These are phyloP conservation scores for Xylogone sp. DNA, from an alignment of 2,329 filamentous ascomycete genomes.

Conservation along the genomic window DNA sequence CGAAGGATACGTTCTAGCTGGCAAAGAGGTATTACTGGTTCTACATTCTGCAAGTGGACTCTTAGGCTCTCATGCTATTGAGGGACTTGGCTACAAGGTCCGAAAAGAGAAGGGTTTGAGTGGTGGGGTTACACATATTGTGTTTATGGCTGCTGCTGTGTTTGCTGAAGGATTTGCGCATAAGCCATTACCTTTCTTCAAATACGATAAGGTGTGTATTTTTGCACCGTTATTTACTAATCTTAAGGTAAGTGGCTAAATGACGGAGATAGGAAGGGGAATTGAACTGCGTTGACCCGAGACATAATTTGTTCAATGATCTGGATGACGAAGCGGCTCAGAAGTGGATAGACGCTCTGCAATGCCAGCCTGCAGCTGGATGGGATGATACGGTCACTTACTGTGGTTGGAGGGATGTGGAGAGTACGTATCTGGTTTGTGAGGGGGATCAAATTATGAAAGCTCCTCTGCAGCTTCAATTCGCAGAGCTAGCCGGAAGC, in stretches of 20 bases:
- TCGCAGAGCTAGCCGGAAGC: constrained; percentile 4
- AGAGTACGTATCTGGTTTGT: constrained; percentile 7
- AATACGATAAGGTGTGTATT: constrained; percentile 8
- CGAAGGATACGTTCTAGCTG: constrained; percentile 10
- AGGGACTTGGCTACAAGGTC: constrained; percentile 10
- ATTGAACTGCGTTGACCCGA: constrained; percentile 4
- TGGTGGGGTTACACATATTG: constrained; percentile 19
- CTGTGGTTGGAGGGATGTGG: constrained; percentile 5
- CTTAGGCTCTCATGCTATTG: constrained; percentile 17
- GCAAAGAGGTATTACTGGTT: constrained; percentile 17
- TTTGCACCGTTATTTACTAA: too few species aligned
- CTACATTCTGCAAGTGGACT: constrained; percentile 20
- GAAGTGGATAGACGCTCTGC: constrained; percentile 6
- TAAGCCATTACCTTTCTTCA: constrained; percentile 13
- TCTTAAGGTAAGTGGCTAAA: too few species aligned
- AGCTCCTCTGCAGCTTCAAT: background rate
- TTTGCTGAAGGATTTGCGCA: constrained; percentile 11
- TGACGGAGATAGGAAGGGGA: background rate
- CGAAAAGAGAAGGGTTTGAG: constrained; percentile 3
- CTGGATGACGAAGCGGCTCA: constrained; percentile 1
- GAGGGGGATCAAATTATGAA: constrained; percentile 5
- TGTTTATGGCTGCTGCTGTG: constrained; percentile 19
- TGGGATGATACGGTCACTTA: constrained; percentile 5
- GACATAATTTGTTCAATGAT: constrained; percentile 7
- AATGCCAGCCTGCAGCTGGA: constrained; percentile 6